A percentile compares a stretch with the other conserved stretches of the same genome.
These are phyloP conservation scores for Solanum sejunctum DNA, from an alignment of 257 asterid genomes.

Conservation along the genomic window DNA sequence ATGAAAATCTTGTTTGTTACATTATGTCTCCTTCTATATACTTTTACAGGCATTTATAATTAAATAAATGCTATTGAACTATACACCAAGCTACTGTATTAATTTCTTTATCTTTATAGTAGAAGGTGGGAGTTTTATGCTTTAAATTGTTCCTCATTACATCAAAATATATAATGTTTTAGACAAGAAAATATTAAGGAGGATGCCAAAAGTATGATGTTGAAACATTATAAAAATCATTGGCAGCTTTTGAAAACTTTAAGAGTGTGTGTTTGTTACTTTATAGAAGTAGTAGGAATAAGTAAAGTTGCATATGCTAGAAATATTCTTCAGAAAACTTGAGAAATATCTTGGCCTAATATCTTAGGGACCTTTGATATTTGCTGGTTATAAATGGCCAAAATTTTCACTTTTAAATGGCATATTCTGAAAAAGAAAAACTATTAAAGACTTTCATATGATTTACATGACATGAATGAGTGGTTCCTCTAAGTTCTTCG, in stretches of 20 bases:
- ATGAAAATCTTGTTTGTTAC: neutral
- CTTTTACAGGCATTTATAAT: neutral
- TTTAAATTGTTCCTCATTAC: neutral
- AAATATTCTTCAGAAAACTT: neutral
- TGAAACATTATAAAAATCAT: neutral
- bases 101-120: neutral
- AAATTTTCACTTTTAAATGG: neutral
- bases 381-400: neutral
- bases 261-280: neutral
- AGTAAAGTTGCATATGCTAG: neutral
- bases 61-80: neutral
- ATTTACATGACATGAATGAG: too few relatives aligned
- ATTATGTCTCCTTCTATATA: neutral
- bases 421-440: too few relatives aligned
- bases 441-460: too few relatives aligned
- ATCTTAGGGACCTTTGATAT: neutral
- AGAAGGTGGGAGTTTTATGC: neutral
- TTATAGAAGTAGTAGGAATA: neutral
- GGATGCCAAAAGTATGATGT: neutral
- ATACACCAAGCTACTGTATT: neutral
- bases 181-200: neutral
- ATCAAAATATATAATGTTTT: neutral
- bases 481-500: too few relatives aligned
- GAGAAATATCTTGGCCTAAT: neutral
- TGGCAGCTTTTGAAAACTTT: neutral